Conservation (phyloP, 768 basidiomycete genomes). For the Rhodotorula taiwanensis region DNA sequence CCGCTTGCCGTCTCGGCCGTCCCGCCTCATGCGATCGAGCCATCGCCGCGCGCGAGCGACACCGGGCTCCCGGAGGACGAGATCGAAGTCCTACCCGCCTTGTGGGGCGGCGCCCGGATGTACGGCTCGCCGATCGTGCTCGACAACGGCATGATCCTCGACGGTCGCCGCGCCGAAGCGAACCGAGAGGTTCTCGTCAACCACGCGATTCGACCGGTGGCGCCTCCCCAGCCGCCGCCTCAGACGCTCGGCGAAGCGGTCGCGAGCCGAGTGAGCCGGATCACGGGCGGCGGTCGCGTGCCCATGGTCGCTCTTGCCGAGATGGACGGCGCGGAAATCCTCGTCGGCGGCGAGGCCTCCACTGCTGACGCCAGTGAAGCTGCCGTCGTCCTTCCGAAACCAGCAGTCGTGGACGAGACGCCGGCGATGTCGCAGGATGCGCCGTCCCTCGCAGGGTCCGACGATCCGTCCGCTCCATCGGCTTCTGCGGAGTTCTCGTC, state of each 20-base stretch:
- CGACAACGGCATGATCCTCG: slow-evolving; percentile 20
- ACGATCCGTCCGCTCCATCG: not conserved
- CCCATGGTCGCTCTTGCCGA: slow-evolving; percentile 14
- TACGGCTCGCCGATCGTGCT: slow-evolving; percentile 39
- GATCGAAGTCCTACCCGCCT: slow-evolving; percentile 12
- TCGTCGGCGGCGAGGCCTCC: slow-evolving; percentile 13
- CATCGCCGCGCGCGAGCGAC: slow-evolving; percentile 5
- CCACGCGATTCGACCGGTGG: no score
- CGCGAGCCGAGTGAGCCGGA: not conserved
- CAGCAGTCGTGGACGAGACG: not conserved
- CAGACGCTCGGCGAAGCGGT: not conserved
- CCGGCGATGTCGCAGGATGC: not conserved
- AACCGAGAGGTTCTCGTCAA: slow-evolving; percentile 16
- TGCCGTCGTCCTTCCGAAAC: not conserved
- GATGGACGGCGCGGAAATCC: slow-evolving; percentile 23
- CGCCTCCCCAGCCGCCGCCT: no score
- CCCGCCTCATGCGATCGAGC: slow-evolving; percentile 5
- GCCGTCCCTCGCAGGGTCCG: not conserved
- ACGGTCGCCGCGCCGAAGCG: slow-evolving; percentile 25
- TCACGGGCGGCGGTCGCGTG: slow-evolving; percentile 12
- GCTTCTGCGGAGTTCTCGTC: not conserved
- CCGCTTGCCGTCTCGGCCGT: slow-evolving; percentile 5
- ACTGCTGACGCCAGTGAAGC: no score
- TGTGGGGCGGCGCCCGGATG: slow-evolving; percentile 38
- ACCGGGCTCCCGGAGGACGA: not conserved